These are phyloP conservation scores for Periconia macrospinosa DNA, from an alignment of 2,329 filamentous ascomycete species.

Conservation along the genomic window DNA sequence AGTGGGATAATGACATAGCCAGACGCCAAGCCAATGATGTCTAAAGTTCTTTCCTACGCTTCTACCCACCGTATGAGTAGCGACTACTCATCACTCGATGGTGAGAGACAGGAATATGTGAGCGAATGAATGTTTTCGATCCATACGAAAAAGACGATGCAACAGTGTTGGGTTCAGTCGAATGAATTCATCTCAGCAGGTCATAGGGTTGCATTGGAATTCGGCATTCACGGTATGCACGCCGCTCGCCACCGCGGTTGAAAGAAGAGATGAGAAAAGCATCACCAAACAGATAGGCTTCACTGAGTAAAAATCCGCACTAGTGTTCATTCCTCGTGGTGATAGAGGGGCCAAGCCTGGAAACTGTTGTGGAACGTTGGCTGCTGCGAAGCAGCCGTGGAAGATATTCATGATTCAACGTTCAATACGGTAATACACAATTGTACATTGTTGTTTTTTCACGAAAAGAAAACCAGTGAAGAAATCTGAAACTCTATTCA, in stretches of 20 bases:
- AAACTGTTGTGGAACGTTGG: background rate
- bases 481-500: constrained; percentile 15
- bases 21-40: background rate
- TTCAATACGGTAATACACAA: constrained; percentile 34
- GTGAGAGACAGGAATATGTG: background rate
- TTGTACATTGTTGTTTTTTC: constrained; percentile 31
- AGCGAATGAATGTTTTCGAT: too few species aligned
- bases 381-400: background rate
- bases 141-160: too few species aligned
- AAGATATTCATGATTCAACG: constrained; percentile 6
- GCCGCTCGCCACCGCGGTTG: too few species aligned
- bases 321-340: background rate
- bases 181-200: too few species aligned
- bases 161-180: too few species aligned
- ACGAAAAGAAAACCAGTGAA: constrained; percentile 14
- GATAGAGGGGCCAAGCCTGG: background rate
- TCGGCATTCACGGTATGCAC: too few species aligned
- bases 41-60: background rate
- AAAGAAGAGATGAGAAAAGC: too few species aligned
- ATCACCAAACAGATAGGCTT: too few species aligned
- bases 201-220: too few species aligned
- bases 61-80: background rate
- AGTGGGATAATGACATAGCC: background rate
- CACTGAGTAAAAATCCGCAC: too few species aligned
- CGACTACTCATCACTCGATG: background rate